A percentile compares a stretch with the other conserved stretches of the same genome.
Evolutionary conservation across 495 filamentous ascomycete genomes (phyloP).

Genomic region (Aspergillus egyptiacus): DNA sequence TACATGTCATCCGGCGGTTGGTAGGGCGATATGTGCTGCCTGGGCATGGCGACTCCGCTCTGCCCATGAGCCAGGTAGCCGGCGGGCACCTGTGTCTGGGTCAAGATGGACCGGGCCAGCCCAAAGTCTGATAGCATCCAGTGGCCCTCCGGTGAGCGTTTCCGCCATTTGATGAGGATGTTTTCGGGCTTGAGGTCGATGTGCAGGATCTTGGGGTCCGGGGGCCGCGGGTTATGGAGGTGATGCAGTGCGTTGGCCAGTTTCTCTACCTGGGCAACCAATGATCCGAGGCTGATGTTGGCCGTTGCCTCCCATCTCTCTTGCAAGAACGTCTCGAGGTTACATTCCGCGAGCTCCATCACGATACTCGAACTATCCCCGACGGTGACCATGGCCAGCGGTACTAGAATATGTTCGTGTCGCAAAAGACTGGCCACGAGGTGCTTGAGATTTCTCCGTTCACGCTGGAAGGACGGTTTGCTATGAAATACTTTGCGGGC

Average conservation of each 20-base stretch:
- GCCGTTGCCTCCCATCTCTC: not conserved
- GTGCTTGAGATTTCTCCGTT: not conserved
- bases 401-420: not conserved
- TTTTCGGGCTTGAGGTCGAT: not conserved
- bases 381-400: not conserved
- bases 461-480: not conserved
- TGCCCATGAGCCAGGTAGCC: too few relatives aligned
- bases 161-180: not conserved
- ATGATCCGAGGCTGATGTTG: not conserved
- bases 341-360: not conserved
- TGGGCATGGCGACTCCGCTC: too few relatives aligned
- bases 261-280: not conserved
- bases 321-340: not conserved
- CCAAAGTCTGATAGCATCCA: not conserved
- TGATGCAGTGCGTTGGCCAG: not conserved
- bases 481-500: not conserved
- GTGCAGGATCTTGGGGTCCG: not conserved
- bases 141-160: not conserved
- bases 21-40: too few relatives aligned
- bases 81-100: too few relatives aligned
- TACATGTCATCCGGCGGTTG: not conserved
- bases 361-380: not conserved
- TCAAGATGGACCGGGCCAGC: not conserved
- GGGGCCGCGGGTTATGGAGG: not conserved
- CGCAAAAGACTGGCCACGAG: not conserved